Evolutionary conservation across 2,329 filamentous ascomycete genomes (phyloP).

Genomic region (Talaromyces islandicus): DNA sequence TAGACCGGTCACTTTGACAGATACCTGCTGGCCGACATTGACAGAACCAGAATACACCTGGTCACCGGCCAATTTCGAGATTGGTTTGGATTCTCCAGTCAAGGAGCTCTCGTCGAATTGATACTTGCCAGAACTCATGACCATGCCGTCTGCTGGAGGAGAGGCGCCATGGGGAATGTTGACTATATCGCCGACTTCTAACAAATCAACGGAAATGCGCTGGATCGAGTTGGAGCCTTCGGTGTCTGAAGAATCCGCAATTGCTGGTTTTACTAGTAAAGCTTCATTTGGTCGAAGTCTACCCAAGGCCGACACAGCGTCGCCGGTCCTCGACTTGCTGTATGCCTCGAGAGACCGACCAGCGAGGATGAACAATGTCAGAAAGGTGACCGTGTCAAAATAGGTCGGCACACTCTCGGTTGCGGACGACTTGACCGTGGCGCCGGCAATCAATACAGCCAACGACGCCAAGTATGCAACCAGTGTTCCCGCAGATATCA

Average conservation of each 20-base stretch:
- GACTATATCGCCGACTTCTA: constrained; percentile 70
- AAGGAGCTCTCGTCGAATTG: constrained; percentile 86
- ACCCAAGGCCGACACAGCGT: constrained; percentile 73
- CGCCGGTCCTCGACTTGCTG: constrained; percentile 84
- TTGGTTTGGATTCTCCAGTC: constrained; percentile 53
- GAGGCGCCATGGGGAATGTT: constrained; percentile 72
- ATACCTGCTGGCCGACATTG: constrained; percentile 42
- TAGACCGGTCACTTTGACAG: constrained; percentile 38
- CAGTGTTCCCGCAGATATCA: constrained; percentile 81
- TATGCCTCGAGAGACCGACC: constrained; percentile 64
- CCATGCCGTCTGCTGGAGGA: constrained; percentile 71
- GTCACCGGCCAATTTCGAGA: constrained; percentile 37
- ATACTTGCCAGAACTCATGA: constrained; percentile 53
- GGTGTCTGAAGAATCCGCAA: constrained; percentile 1
- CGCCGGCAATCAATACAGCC: constrained; percentile 64
- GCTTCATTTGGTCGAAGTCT: constrained; percentile 74
- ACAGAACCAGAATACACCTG: constrained; percentile 43
- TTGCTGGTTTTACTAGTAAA: constrained; percentile 48
- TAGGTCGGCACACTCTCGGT: constrained; percentile 59
- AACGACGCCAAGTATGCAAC: constrained; percentile 83
- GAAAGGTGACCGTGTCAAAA: constrained; percentile 88
- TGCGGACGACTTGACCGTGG: constrained; percentile 29
- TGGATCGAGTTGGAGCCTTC: constrained; percentile 18
- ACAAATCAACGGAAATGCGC: constrained; percentile 57
- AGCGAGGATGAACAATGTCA: constrained; percentile 78